Evolutionary conservation across 257 asterid species (phyloP).

Genomic region (Catharanthus roseus): DNA sequence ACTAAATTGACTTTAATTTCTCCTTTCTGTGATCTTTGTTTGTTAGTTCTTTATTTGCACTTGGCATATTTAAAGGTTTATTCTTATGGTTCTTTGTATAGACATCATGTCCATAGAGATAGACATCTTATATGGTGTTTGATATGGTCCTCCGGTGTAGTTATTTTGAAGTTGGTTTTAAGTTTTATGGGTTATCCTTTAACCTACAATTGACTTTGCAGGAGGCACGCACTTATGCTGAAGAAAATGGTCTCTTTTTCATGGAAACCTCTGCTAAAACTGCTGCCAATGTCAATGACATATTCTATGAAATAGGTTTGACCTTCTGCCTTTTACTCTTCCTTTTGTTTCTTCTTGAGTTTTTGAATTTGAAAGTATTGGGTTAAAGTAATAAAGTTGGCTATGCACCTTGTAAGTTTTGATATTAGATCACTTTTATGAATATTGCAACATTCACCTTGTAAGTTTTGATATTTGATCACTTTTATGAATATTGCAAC

Average conservation of each 20-base stretch:
- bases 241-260: conserved; percentile 34
- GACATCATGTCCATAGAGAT: too few species aligned
- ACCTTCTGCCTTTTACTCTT: background rate
- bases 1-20: too few species aligned
- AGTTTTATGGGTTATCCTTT: conserved; percentile 3
- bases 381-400: background rate
- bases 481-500: background rate
- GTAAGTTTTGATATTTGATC: background rate
- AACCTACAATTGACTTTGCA: conserved; percentile 7
- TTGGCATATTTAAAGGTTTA: background rate
- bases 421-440: background rate
- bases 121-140: background rate
- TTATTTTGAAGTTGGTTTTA: background rate
- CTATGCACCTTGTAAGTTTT: background rate
- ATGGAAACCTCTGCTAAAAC: conserved; percentile 46
- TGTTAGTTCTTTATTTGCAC: background rate
- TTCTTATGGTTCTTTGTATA: background rate
- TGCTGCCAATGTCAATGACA: conserved; percentile 34
- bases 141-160: background rate
- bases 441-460: background rate
- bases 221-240: conserved; percentile 34
- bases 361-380: background rate
- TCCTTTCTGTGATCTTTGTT: background rate
- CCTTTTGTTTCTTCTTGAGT: background rate
- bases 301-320: conserved; percentile 37